Evolutionary conservation across 1,139 yeast species (phyloP), one percentile per base, ranked within the genome.

Genomic region (Sugiyamaella sp.): DNA sequence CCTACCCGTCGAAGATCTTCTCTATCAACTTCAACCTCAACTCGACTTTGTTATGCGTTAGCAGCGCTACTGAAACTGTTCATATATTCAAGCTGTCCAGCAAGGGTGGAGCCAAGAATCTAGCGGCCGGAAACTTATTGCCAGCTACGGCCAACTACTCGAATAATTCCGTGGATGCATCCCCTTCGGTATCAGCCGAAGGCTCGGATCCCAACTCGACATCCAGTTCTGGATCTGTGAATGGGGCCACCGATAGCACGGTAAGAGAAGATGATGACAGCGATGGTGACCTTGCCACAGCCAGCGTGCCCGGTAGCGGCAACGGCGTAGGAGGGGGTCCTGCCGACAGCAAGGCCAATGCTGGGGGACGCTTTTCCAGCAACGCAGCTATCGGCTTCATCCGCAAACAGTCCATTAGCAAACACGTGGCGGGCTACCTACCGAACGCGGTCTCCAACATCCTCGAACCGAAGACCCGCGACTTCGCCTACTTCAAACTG

Each of bases 31-130:
- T 93, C 71, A 86, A 95, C 63, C 78, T 80, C 32, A 88, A 88
- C 61, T 86, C 90, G 60, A 76, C 77, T 51, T 83, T 86, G 65
- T 79, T 93, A 39, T 81, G 90, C 25, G 97, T 95, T 1, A 84
- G 95, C 24, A 86, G 95, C 44, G 87, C 97, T 0, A 89, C 96
- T 32, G 95, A 88, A 55, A 93, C 99, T 0, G 96, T 93, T 12
- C 99, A 93, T 68, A 82, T 93, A 20, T 93, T 93, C 75, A 79
- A 90, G 56, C 66, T 73, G 40, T 57, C 63, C 33, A 22, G 19
- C 25, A 22, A 38, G 19, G 12, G 25, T 4, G 42, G 42, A 3
- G 42, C 24, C 12, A 22, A 12, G 20, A 35, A 10, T 10, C 10
- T 16, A 12, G 29, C n/a, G n/a, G n/a, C n/a, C n/a, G n/a, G n/a